phyloP scores from a whole-genome alignment of 768 basidiomycete genomes.

The Lactarius vividus region DNA sequence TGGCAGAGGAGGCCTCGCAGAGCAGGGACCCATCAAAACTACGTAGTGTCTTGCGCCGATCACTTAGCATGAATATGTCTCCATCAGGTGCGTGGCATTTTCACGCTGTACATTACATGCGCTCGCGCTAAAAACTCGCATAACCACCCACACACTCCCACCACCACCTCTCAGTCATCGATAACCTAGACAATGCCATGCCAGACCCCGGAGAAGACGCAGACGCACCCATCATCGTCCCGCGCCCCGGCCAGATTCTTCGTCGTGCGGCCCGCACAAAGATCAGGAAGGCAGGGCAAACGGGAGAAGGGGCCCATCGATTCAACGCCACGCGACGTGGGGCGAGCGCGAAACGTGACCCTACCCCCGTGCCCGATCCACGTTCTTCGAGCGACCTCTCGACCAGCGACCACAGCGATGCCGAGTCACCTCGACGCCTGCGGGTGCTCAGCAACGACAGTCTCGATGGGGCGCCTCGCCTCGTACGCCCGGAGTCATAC shows the following conservation, averaged over 20 bases:
- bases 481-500: conserved; percentile 63
- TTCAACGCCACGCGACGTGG: conserved; percentile 54
- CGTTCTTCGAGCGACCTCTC: conserved; percentile 71
- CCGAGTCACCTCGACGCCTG: conserved; percentile 40
- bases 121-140: conserved; percentile 2
- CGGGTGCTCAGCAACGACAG: conserved; percentile 49
- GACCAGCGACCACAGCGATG: conserved; percentile 38
- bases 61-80: conserved; percentile 82
- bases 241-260: conserved; percentile 84
- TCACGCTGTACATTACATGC: neutral
- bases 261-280: conserved; percentile 92
- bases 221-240: conserved; percentile 88
- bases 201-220: conserved; percentile 72
- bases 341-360: conserved; percentile 31
- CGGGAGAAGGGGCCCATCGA: conserved; percentile 81
- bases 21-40: conserved; percentile 81
- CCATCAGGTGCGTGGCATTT: conserved; percentile 68
- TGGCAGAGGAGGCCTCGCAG: conserved; percentile 85
- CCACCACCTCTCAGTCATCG: conserved; percentile 46
- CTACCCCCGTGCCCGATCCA: conserved; percentile 27
- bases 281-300: conserved; percentile 81
- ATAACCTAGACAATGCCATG: conserved; percentile 59
- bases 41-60: conserved; percentile 75
- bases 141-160: conserved; percentile 2
- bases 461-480: conserved; percentile 30